Conservation (phyloP, 345 rosid species). For the Pistacia integerrima region DNA sequence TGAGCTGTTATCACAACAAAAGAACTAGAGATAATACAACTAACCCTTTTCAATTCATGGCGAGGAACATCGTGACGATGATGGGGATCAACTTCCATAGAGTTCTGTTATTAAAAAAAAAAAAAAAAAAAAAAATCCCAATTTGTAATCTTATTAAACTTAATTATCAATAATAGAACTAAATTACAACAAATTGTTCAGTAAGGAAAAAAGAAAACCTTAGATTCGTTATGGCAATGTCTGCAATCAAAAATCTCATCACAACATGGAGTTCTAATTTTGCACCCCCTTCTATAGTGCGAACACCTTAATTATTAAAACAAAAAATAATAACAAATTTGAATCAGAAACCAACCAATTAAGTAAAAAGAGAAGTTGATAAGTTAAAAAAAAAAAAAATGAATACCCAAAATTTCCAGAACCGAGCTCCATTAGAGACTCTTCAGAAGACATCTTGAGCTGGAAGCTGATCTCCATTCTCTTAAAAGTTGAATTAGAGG, state of each 20-base stretch:
- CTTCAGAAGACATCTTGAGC: constrained; percentile 1
- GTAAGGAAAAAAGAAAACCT: constrained; percentile 19
- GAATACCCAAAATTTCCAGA: constrained; percentile 33
- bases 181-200: background rate
- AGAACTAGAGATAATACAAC: background rate
- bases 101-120: constrained; percentile 26
- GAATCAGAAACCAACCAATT: background rate
- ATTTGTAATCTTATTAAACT: background rate
- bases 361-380: background rate
- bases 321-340: background rate
- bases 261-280: constrained; percentile 58
- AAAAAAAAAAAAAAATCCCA: background rate
- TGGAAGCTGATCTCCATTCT: constrained; percentile 18
- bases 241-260: constrained; percentile 53
- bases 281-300: constrained; percentile 53
- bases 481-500: background rate
- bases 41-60: constrained; percentile 44
- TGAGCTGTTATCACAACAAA: background rate
- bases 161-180: background rate
- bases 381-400: background rate
- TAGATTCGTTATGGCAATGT: constrained; percentile 53
- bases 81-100: constrained; percentile 36
- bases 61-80: constrained; percentile 58
- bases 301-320: constrained; percentile 34
- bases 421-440: constrained; percentile 18